Base-by-base conservation (phyloP, 805 yeast genomes). In the Lachancea sp. region DNA sequence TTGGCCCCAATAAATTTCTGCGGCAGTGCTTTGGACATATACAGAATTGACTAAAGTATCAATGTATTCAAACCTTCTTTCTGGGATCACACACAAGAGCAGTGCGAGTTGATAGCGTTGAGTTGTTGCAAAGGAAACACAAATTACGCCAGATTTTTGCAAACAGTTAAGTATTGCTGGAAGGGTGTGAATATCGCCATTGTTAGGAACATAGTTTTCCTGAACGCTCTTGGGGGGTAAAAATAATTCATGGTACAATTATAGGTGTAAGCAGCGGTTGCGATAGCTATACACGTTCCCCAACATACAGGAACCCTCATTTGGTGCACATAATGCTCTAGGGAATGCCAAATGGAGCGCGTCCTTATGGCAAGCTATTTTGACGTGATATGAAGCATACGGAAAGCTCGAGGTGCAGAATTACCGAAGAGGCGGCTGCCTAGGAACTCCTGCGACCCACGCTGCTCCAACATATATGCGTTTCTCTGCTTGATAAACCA, bases 181-280 rank as follows among this genome's bases (percentile, higher is more conserved):
- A 2, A 94, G 90, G 21, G 67, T 68, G 56, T 86, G 95, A 46
- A 83, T 75, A 52, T 83, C 85, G 22, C 80, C 84, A 49, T 77
- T 83, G 47, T 79, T 80, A 8, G 77, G 73, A 26, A 72, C 65
- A 45, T 68, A 71, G 40, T 71, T 60, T 20, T 68, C 71, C 45
- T 71, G 54, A 33, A 85, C 71, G 51, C 85, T 95, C 46, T 82
- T 88, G 33, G 83, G 56, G 1, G 95, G 84, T 50, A 85, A 52
- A 55, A 82, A 72, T 18, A 65, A 45, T 3, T 86, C 87, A 54
- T 83, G 68, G 50, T 1, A 95, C 94, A 17, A 54, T 62, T 5
- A 84, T 82, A 0, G 94, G 80, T 9, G 73, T 71, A 3, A 83
- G 89, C 86, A 86, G 79, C 2, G 94, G 89, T 59, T 80, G 88